Conservation (phyloP, 83 land plant species). For the Picea mariana region DNA sequence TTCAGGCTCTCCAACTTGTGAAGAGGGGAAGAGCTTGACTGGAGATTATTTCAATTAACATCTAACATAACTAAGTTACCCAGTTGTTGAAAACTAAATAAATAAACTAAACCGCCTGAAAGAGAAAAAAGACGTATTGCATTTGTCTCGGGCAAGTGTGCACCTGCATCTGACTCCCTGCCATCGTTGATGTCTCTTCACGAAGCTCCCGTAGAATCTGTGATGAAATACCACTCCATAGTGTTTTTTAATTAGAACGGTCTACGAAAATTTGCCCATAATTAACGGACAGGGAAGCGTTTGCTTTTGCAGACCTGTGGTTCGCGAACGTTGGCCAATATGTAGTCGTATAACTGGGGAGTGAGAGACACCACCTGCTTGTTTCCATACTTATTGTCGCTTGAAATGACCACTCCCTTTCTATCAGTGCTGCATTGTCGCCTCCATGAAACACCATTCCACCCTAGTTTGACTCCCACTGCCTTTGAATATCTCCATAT, state of each 20-base stretch:
- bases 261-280: not conserved
- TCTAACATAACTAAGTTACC: too few species aligned
- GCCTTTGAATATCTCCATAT: too few species aligned
- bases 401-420: too few species aligned
- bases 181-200: conserved; percentile 69
- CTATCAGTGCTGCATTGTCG: too few species aligned
- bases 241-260: not conserved
- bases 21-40: too few species aligned
- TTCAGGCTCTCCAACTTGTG: too few species aligned
- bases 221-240: conserved; percentile 1
- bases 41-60: too few species aligned
- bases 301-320: conserved; percentile 34
- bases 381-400: conserved; percentile 18
- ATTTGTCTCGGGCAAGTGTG: not conserved
- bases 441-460: too few species aligned
- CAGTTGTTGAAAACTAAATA: not conserved
- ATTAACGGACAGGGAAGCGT: not conserved
- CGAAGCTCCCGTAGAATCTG: conserved; percentile 66
- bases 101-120: not conserved
- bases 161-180: conserved; percentile 86
- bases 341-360: conserved; percentile 59
- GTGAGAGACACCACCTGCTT: conserved; percentile 61
- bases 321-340: conserved; percentile 58
- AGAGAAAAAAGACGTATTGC: not conserved
- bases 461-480: too few species aligned